Evolutionary conservation across 1,284 basidiomycete genomes (phyloP), one percentile per base, ranked within the genome.

Genomic region (Thecaphora frezii): DNA sequence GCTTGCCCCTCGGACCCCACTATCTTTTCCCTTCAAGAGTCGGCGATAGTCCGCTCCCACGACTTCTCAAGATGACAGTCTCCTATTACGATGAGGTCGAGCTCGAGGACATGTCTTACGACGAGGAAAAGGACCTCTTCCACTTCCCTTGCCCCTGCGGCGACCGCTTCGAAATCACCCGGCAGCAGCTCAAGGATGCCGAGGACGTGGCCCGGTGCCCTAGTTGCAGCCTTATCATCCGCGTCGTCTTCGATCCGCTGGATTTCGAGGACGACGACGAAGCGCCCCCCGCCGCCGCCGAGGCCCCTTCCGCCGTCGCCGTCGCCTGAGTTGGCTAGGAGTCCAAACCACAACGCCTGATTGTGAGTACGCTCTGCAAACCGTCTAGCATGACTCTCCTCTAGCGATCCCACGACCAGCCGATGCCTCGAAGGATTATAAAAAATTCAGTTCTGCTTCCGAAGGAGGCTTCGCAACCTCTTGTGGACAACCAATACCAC

Each of bases 91-190:
- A 78, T 52, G 76, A 78, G 48, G 68, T 78, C 39, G 76, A 78
- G 63, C 65, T 78, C 14, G 76, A 78, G 57, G 76, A 78, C 62
- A 76, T 78, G 74, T 66, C 71, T 42, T 78, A 70, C 48, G 76
- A 78, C 48, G 68, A 69, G 43, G 68, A 56, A 38, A 71, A 69
- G 63, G 72, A 77, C 43, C 54, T 76, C 26, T 78, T 78, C 93
- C 93, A 97, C 82, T 97, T 94, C 80, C 96, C 96, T 1, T 98
- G 93, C 77, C 94, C 94, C 1, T 99, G 96, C 77, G 94, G 94
- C 23, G 96, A 98, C 82, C 87, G 93, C 38, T 98, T 98, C 82
- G 96, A 99, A 80, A 97, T 98, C 71, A 88, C 91, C 19, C 86
- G 71, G 42, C 58, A 60, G 5, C 93, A 97, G 81, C 86, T 99